Evolutionary conservation across 179 eudicot genomes (phyloP).

Genomic region (Beta corolliflora): DNA sequence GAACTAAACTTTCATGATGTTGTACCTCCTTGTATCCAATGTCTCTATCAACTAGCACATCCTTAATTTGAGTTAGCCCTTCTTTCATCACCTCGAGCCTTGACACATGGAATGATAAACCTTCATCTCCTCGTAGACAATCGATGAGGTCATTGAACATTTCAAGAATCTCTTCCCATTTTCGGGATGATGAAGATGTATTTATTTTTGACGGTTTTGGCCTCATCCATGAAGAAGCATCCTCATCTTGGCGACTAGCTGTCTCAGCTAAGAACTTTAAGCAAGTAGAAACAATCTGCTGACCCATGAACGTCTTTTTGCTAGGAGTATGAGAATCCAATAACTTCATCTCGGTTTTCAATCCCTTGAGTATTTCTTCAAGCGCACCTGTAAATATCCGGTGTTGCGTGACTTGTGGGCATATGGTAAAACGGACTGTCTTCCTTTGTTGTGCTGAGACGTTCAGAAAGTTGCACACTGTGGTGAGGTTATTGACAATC

Average conservation of each 20-base stretch:
- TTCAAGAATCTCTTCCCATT: constrained; percentile 78
- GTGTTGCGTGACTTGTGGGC: constrained; percentile 74
- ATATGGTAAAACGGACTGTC: constrained; percentile 52
- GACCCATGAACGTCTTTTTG: constrained; percentile 50
- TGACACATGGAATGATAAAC: constrained; percentile 44
- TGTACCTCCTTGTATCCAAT: constrained; percentile 71
- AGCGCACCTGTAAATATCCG: constrained; percentile 67
- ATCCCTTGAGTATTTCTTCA: constrained; percentile 51
- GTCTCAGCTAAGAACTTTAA: constrained; percentile 56
- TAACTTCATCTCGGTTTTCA: constrained; percentile 55
- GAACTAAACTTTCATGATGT: constrained; percentile 64
- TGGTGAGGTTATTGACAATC: constrained; percentile 52
- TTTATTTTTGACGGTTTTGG: constrained; percentile 47
- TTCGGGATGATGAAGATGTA: constrained; percentile 40
- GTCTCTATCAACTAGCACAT: constrained; percentile 63
- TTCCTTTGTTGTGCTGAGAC: constrained; percentile 86
- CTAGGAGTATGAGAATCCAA: constrained; percentile 25
- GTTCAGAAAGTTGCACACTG: constrained; percentile 57
- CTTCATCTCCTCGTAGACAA: constrained; percentile 54
- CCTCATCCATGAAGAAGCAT: constrained; percentile 85
- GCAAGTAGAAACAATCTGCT: constrained; percentile 69
- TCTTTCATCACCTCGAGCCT: constrained; percentile 87
- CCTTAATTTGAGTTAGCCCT: constrained; percentile 77
- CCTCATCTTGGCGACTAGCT: constrained; percentile 53
- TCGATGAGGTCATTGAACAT: constrained; percentile 68